These are phyloP conservation scores for Margaritispora aquatica DNA, from an alignment of 495 filamentous ascomycete species.

Conservation along the genomic window DNA sequence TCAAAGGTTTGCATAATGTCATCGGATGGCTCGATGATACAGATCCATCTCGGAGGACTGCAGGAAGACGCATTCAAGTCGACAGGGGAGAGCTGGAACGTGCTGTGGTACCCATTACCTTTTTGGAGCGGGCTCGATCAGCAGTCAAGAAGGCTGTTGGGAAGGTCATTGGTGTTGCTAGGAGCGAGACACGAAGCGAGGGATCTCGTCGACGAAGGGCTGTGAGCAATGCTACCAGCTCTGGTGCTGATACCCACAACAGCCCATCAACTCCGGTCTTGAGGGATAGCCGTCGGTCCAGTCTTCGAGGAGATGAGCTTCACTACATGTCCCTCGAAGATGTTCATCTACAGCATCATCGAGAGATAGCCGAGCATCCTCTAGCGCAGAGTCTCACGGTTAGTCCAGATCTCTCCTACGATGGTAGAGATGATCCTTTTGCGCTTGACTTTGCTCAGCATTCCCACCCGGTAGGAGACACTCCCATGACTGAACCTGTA, in stretches of 20 bases:
- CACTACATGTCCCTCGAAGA: slow-evolving; percentile 50
- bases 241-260: slow-evolving; percentile 27
- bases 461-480: slow-evolving; percentile 28
- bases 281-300: slow-evolving; percentile 54
- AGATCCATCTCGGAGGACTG: slow-evolving; percentile 72
- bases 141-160: slow-evolving; percentile 60
- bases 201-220: slow-evolving; percentile 45
- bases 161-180: slow-evolving; percentile 53
- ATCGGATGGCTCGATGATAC: slow-evolving; percentile 86
- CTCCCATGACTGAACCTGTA: slow-evolving; percentile 31
- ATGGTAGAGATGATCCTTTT: slow-evolving; percentile 27
- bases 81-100: slow-evolving; percentile 82
- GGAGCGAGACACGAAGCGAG: slow-evolving; percentile 41
- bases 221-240: slow-evolving; percentile 54
- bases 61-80: slow-evolving; percentile 88
- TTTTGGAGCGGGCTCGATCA: slow-evolving; percentile 70
- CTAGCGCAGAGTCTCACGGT: slow-evolving; percentile 76
- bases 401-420: slow-evolving; percentile 54
- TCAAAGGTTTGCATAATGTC: slow-evolving; percentile 70
- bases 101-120: slow-evolving; percentile 82
- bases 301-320: slow-evolving; percentile 65
- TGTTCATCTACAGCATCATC: slow-evolving; percentile 10
- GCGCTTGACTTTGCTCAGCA: slow-evolving; percentile 31
- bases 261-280: slow-evolving; percentile 29
- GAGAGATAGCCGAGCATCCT: slow-evolving; percentile 47